Evolutionary conservation across 2,329 filamentous ascomycete species (phyloP), one percentile per base, ranked within the genome.

Genomic region (Pseudodiploospora longispora): DNA sequence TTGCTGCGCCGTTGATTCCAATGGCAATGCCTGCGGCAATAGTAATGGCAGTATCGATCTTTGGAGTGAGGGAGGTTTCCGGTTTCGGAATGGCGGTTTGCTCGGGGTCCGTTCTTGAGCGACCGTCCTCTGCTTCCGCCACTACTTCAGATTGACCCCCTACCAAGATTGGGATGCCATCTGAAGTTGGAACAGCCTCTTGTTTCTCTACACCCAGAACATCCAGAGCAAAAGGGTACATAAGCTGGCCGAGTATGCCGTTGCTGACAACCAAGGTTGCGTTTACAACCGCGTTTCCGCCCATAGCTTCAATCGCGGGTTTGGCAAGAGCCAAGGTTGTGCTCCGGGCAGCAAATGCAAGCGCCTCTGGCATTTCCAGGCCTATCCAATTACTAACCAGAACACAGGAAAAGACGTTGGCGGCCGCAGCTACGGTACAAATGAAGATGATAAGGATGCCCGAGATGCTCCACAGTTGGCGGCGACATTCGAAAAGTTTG

Each of bases 1-100:
- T 78, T 4, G 76, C 76, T 0, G 75, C 75, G 1, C 74, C 74
- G 50, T 80, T 80, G 61, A 79, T 70, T 3, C 76, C 76, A 40
- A 78, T 66, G 0, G 74, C 66, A 32, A 75, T 65, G 32, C 76
- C 76, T 0, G 70, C 63, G 1, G 74, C 74, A 2, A 78, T 66
- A 0, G 64, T 69, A 2, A 56, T 45, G 0, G 68, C 42, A 9
- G 49, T 57, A 42, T 65, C 62, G 12, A 61, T 59, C 28, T 40
- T 36, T 6, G 37, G 19, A 19, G 19, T 19, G 19, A 19, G 19
- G 19, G 19, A 19, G 19, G 19, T 19, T 3, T 19, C 19, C 19
- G 19, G 19, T 19, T 19, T 19, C 19, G 19, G 19, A 19, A 19
- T 19, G 19, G 19, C 19, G 19, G 19, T 19, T 19, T 19, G 19